phyloP scores from a whole-genome alignment of 345 rosid species.

The Euphorbia pulcherrima region DNA sequence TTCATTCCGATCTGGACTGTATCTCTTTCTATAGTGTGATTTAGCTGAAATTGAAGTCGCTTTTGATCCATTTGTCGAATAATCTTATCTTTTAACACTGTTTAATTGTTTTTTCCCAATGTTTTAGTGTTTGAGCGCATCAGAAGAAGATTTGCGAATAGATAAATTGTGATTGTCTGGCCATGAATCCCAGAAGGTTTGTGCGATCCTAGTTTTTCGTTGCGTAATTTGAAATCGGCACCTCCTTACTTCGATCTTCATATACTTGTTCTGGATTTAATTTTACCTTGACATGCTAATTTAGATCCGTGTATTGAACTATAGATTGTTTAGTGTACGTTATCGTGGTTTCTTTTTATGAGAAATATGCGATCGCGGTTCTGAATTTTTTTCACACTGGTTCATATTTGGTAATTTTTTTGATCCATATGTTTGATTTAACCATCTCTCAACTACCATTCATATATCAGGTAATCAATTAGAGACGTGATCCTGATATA shows the following conservation, averaged over 20 bases:
- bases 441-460: neutral
- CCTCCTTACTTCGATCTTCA: neutral
- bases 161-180: conserved; percentile 17
- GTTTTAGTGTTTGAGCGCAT: neutral
- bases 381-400: too few relatives aligned
- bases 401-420: too few relatives aligned
- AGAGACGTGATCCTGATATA: neutral
- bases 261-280: neutral
- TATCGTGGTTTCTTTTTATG: neutral
- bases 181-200: conserved; percentile 50
- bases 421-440: neutral
- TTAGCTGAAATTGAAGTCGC: neutral
- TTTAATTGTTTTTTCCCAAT: neutral
- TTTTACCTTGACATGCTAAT: neutral
- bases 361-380: neutral
- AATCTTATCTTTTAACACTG: neutral
- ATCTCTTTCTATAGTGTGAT: neutral
- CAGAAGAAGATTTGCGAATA: conserved; percentile 8
- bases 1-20: conserved; percentile 24
- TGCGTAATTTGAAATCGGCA: neutral
- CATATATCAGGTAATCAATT: neutral
- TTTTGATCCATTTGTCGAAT: neutral
- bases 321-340: neutral
- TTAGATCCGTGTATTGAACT: conserved; percentile 5
- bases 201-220: conserved; percentile 7